Percentiles rank a stretch among this genome's conserved stretches.
These are phyloP conservation scores for Mimosa pudica DNA, from an alignment of 306 rosid species.

Conservation along the genomic window DNA sequence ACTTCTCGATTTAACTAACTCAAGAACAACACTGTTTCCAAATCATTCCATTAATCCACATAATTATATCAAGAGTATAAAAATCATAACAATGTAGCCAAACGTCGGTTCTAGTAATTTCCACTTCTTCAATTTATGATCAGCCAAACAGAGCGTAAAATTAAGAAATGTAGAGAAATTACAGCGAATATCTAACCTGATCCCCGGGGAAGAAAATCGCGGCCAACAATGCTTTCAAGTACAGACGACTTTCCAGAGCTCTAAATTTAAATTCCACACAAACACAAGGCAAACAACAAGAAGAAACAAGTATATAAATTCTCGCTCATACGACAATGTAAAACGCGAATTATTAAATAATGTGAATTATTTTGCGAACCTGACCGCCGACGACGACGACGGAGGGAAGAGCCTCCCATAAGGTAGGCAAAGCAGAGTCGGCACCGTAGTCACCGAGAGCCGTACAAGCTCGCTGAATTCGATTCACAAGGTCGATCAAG, in stretches of 20 bases:
- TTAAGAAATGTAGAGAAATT: background rate
- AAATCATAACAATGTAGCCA: background rate
- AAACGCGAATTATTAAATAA: background rate
- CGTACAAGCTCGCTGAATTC: constrained; percentile 76
- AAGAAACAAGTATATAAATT: background rate
- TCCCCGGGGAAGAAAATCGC: constrained; percentile 73
- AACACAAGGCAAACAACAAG: background rate
- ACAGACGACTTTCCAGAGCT: constrained; percentile 72
- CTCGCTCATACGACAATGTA: background rate
- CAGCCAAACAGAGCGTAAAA: constrained; percentile 32
- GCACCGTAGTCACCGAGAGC: constrained; percentile 75
- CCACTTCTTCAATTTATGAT: constrained; percentile 13
- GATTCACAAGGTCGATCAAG: constrained; percentile 73
- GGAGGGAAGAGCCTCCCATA: constrained; percentile 80
- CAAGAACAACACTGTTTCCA: background rate
- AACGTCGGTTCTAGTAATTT: background rate
- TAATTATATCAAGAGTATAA: background rate
- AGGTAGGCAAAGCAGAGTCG: constrained; percentile 57
- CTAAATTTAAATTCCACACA: constrained; percentile 41
- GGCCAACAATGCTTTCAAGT: constrained; percentile 65
- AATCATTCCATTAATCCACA: background rate
- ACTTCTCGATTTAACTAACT: background rate
- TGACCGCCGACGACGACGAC: constrained; percentile 83
- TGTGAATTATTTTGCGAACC: constrained; percentile 36
- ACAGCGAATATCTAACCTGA: constrained; percentile 45